Base-by-base conservation (phyloP, 139 green algal genomes). In the Gonium pectorale region DNA sequence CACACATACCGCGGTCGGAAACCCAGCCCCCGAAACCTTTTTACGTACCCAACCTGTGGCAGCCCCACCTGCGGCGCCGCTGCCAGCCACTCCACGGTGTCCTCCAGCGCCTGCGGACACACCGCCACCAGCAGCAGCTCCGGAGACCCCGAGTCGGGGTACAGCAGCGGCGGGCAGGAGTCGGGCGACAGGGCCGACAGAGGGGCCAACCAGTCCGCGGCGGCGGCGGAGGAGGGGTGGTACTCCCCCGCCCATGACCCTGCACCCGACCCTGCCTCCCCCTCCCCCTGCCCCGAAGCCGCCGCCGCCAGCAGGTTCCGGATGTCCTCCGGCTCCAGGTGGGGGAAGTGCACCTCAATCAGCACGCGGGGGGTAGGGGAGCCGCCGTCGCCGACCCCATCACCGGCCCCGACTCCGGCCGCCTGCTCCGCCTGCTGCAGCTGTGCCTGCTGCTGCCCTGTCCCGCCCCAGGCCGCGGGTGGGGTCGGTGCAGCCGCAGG, bases 311-410 rank as follows among this genome's bases (percentile, higher is more conserved):
- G 22, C 38, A 86, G 35, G 35, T 67, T 24, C 29, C 3, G 29
- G 1, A 74, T 29, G 56, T 84, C 79, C 33, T 38, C 60, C 11
- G 35, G 0, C 29, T 64, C 44, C 35, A 86, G 79, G 41, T 86
- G 40, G 7, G 89, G 81, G 44, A 92, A 92, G 41, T 87, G 68
- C 22, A 90, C 89, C 46, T 87, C 81, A 37, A 92, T 29, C 41
- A 87, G 84, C 40, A 82, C 17, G 31, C 70, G 46, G 1, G 69
- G n/a, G 29, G 44, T 43, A 0, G 44, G 44, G n/a, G n/a, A n/a
- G n/a, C n/a, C n/a, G n/a, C n/a, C n/a, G n/a, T n/a, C n/a, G n/a
- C n/a, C 40, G 24, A 8, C 38, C 15, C 35, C 24, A 38, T 7
- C 43, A 41, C 24, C n/a, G 68, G 49, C 49, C 49, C 49, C 49